Evolutionary conservation across 129 eudicot species (phyloP), one percentile per base, ranked within the genome.

Genomic region (Daucus carota): DNA sequence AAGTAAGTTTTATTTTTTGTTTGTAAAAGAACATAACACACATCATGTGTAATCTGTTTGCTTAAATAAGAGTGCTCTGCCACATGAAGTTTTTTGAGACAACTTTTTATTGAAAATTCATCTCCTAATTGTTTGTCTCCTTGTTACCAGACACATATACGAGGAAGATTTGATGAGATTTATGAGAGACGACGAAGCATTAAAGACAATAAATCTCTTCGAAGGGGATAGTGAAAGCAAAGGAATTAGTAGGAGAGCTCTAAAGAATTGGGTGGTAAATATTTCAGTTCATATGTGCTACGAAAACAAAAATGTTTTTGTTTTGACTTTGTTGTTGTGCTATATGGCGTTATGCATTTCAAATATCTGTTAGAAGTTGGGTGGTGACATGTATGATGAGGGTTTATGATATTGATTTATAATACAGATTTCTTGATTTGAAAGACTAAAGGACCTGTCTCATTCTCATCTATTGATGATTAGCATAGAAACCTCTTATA

Each of bases 191-290:
- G 84, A 80, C 63, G 89, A 85, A 75, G 89, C 85, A 18, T 17
- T 73, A 14, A 80, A 79, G 74, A 77, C 84, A 36, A 42, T 83
- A 48, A 67, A 78, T 74, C 71, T 86, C 60, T 62, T 86, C 38
- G 84, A 54, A 73, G 79, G 81, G 70, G 74, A 81, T 31, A 80
- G 73, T 34, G 89, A 86, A 36, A 80, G 74, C 57, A 86, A 83
- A 77, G 78, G 78, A 77, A 73, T 84, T 17, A 84, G 85, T 50
- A 84, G 80, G 66, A 70, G 77, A 71, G 82, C 81, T 73, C 74
- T 84, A 63, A 84, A 84, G 62, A 84, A 84, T 47, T 81, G 85
- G 88, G 88, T 84, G 85, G 85, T 81, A 84, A 84, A 79, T 40
- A 8, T 22, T 68, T 20, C 4, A 1, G 24, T 36, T 34, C 6